Base-by-base conservation (phyloP, 805 yeast genomes). In the Blastobotrys attinorum region DNA sequence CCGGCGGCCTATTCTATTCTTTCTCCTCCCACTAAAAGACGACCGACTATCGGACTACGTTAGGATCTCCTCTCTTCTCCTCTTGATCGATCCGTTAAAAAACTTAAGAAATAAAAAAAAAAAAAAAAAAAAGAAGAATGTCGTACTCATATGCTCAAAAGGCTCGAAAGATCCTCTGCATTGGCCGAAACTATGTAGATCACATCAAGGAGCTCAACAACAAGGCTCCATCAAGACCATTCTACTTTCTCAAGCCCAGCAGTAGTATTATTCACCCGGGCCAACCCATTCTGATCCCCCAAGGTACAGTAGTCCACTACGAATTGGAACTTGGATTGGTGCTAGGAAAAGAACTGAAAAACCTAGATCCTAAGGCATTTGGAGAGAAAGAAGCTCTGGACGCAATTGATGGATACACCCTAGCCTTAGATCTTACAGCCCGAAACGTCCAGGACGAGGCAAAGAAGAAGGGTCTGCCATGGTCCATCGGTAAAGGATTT, bases 161-260 rank as follows among this genome's bases (percentile, higher is more conserved):
- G 27, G 55, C 55, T 2, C 43, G 57, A 22, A 92, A 92, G 66
- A 76, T 90, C 57, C 75, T 92, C 15, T 92, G 98, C 64, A 90
- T 92, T 52, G 99, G 98, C 37, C 81, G 98, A 56, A 92, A 92
- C 65, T 92, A 88, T 61, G 94, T 87, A n/a, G 97, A 95, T 17
- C 99, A 92, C 57, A 85, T 88, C 59, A 76, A 82, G 49, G 99
- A 92, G 62, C 70, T 92, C 46, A 83, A 85, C 70, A 92, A 89
- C 60, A 64, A 76, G 20, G 72, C 75, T 17, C 97, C 99, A 2
- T 67, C 71, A 29, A 85, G 80, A 58, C 99, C 99, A 2, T 90
- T 92, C 55, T 92, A 82, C 71, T 92, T 92, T 61, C 66, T 89
- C 51, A 92, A 92, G 64, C 98, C 99, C 8, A 69, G 83, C 3